Conservation (phyloP, 176 grass and related monocot genomes). For the Aegilops sharonensis region DNA sequence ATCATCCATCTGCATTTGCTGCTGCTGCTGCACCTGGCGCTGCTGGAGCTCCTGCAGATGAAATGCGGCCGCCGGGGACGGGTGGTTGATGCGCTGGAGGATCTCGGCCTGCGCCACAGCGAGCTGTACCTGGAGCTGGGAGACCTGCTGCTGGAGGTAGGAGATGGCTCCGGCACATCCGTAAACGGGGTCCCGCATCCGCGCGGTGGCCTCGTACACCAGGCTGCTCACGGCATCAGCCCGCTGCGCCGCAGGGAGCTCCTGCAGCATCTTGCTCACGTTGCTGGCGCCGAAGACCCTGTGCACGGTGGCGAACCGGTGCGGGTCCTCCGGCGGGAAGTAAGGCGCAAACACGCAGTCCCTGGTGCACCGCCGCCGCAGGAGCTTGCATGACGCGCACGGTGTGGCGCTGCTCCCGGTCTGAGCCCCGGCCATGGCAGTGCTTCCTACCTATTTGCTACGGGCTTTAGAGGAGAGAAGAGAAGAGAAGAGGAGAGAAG, state of each 20-base stretch:
- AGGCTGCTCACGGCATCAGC: conserved; percentile 75
- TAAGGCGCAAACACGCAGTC: conserved; percentile 73
- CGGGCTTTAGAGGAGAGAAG: background rate
- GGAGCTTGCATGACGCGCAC: conserved; percentile 60
- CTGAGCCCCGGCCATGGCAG: conserved; percentile 20
- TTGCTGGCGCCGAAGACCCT: conserved; percentile 90
- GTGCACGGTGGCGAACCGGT: conserved; percentile 74
- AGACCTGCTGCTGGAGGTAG: conserved; percentile 68
- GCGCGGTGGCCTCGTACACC: conserved; percentile 78
- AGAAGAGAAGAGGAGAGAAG: background rate
- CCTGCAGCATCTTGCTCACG: conserved; percentile 90
- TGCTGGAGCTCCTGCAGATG: background rate
- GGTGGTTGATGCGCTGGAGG: conserved; percentile 48
- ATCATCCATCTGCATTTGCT: background rate
- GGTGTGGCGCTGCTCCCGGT: conserved; percentile 17
- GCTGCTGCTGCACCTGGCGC: conserved; percentile 1
- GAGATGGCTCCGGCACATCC: conserved; percentile 83
- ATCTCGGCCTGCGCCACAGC: conserved; percentile 62
- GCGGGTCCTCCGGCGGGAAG: conserved; percentile 73
- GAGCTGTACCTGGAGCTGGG: conserved; percentile 73
- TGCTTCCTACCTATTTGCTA: background rate
- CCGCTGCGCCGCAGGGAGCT: conserved; percentile 58
- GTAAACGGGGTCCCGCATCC: conserved; percentile 78
- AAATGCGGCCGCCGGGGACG: background rate
- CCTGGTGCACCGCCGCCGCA: conserved; percentile 56